Evolutionary conservation across 257 asterid genomes (phyloP), one percentile per base, ranked within the genome.

Genomic region (Solanum sitiens): DNA sequence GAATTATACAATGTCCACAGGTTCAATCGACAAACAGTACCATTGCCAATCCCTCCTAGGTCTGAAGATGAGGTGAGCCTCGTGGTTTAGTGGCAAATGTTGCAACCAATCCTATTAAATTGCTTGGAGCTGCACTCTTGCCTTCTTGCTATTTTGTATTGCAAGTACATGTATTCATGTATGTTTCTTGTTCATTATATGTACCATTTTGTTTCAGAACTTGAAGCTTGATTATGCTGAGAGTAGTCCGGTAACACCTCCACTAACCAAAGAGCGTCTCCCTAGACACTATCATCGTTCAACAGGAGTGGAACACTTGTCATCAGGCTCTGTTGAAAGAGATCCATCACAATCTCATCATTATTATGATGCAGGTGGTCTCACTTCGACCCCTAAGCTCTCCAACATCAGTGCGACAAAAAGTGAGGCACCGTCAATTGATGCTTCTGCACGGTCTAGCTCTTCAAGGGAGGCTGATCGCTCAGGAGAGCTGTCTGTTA

Each of bases 1-100:
- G 99, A 96, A 87, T 86, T 96, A 83, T 96, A 96, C 94, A 96
- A 96, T 63, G 98, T 96, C 89, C 95, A 92, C 91, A 90, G 92
- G 87, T 91, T 94, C 88, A 92, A 93, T 77, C 94, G 86, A 82
- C 94, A 90, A 59, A 92, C 94, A 40, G 93, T 86, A 42, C 99
- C 99, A 18, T 59, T 91, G 80, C 91, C 96, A 88, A 91, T 94
- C 87, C 95, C 94, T 15, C 93, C 95, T 6, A 93, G 86, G 77
- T 92, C 97, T 85, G 98, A 94, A 92, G 95, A 93, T 67, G 97
- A 96, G 98, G 99, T 95, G 88, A 80, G 86, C 53, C 65, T 88
- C 84, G 82, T 47, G n/a, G 84, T 44, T 45, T 40, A 77, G 87
- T 84, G 45, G 30, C n/a, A 50, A 50, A 30, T 47, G 85, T 32